phyloP scores from a whole-genome alignment of 345 rosid species.

The Reutealis trisperma region DNA sequence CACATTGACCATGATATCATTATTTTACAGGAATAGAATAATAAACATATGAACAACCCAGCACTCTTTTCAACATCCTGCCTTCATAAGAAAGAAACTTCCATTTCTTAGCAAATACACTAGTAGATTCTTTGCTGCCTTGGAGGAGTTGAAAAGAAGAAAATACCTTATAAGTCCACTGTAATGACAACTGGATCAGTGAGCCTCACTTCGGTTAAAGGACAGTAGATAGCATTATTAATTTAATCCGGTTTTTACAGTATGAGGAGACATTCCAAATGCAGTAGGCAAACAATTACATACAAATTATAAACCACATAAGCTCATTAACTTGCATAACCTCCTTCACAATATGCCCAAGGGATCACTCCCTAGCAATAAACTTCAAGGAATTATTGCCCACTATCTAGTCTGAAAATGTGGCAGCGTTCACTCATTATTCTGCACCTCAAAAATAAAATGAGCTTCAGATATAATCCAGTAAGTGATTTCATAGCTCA shows the following conservation, averaged over 20 bases:
- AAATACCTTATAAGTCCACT: neutral
- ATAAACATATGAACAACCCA: neutral
- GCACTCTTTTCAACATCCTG: neutral
- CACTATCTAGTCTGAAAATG: conserved; percentile 9
- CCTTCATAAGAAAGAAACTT: neutral
- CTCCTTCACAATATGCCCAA: neutral
- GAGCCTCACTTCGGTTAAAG: neutral
- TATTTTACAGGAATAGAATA: neutral
- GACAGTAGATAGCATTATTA: neutral
- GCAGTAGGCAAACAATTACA: conserved; percentile 1
- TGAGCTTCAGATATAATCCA: conserved; percentile 1
- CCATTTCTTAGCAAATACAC: conserved; percentile 26
- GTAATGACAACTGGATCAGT: neutral
- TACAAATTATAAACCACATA: neutral
- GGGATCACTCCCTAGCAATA: neutral
- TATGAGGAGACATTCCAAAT: conserved; percentile 14
- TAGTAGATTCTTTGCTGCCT: neutral
- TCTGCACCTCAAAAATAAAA: conserved; percentile 34
- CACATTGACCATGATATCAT: neutral
- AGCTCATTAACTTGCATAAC: neutral
- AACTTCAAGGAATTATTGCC: neutral
- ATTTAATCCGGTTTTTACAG: conserved; percentile 12
- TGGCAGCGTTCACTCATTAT: conserved; percentile 41
- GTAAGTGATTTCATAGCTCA: neutral
- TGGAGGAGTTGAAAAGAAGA: neutral